These are phyloP conservation scores for Phoma sp. DNA, from an alignment of 2,329 filamentous ascomycete species.

Conservation along the genomic window DNA sequence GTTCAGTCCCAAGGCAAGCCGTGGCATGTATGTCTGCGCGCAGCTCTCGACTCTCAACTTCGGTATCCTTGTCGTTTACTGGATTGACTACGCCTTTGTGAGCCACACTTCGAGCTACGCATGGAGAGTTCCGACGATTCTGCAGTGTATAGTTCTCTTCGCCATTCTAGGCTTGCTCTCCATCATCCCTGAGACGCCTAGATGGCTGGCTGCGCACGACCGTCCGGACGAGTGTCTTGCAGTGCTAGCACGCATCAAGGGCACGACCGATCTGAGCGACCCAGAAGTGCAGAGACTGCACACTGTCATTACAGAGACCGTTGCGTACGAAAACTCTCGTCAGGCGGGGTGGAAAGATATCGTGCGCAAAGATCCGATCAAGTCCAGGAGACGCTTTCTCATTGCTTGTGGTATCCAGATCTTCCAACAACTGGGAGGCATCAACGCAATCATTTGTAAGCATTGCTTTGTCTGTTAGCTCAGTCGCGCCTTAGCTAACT, in stretches of 20 bases:
- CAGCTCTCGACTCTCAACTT: slow-evolving; percentile 26
- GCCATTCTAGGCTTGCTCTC: slow-evolving; percentile 14
- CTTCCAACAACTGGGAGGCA: slow-evolving; percentile 26
- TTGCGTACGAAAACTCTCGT: slow-evolving; percentile 22
- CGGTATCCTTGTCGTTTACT: slow-evolving; percentile 25
- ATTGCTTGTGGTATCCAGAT: slow-evolving; percentile 27
- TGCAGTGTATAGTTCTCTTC: slow-evolving; percentile 20
- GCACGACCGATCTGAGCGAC: slow-evolving; percentile 8
- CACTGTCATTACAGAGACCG: slow-evolving; percentile 24
- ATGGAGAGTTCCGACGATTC: slow-evolving; percentile 22
- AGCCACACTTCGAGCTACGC: slow-evolving; percentile 23
- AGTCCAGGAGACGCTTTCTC: slow-evolving; percentile 24
- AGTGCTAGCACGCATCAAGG: slow-evolving; percentile 22
- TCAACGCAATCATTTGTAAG: slow-evolving; percentile 28
- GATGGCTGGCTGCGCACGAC: slow-evolving; percentile 26
- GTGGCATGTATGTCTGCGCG: slow-evolving; percentile 26
- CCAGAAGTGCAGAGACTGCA: slow-evolving; percentile 22
- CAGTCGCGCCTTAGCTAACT: not conserved
- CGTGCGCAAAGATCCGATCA: slow-evolving; percentile 23
- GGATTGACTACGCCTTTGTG: slow-evolving; percentile 26
- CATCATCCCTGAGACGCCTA: slow-evolving; percentile 21
- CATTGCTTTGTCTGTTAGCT: not conserved
- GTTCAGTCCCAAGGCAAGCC: slow-evolving; percentile 26
- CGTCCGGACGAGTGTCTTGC: slow-evolving; percentile 22
- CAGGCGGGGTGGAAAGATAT: slow-evolving; percentile 26